Percentiles rank a stretch among this genome's conserved stretches.
Evolutionary conservation across 129 eudicot species (phyloP).

Genomic region (Flaveria robusta): DNA sequence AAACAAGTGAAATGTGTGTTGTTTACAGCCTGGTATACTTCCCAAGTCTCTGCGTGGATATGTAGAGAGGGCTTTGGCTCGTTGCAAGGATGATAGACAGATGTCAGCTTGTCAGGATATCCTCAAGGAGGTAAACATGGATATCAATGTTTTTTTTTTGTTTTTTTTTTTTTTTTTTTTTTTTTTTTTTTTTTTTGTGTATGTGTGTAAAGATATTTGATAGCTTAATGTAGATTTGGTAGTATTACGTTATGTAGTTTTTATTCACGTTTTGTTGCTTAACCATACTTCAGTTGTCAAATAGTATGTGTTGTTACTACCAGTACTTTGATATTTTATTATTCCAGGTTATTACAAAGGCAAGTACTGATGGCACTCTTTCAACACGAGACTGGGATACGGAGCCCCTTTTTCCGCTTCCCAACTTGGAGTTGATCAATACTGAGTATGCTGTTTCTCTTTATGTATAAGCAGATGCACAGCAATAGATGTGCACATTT

Average conservation of each 20-base stretch:
- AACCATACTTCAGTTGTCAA: not conserved
- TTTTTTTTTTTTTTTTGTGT: too few relatives aligned
- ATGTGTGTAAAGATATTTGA: not conserved
- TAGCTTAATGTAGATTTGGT: not conserved
- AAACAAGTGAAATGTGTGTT: slow-evolving; percentile 19
- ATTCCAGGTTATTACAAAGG: slow-evolving; percentile 77
- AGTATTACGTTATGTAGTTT: slow-evolving; percentile 6
- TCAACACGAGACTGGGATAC: slow-evolving; percentile 87
- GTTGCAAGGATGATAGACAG: slow-evolving; percentile 89
- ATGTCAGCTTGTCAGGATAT: slow-evolving; percentile 82
- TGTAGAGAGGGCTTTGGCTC: slow-evolving; percentile 97
- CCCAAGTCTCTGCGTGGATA: slow-evolving; percentile 93
- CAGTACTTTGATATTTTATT: not conserved
- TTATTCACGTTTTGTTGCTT: slow-evolving; percentile 23
- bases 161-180: too few relatives aligned
- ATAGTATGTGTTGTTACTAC: slow-evolving; percentile 14
- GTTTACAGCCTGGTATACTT: slow-evolving; percentile 71
- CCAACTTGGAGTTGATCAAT: slow-evolving; percentile 45
- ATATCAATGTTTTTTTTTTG: not conserved
- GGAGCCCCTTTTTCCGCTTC: slow-evolving; percentile 86
- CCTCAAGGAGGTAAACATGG: slow-evolving; percentile 74
- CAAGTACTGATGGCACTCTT: slow-evolving; percentile 85
- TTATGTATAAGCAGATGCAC: slow-evolving; percentile 4
- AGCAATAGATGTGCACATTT: not conserved
- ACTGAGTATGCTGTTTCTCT: slow-evolving; percentile 47